Conservation (phyloP, 2,329 filamentous ascomycete species). For the Sphaerulina vaccinii region DNA sequence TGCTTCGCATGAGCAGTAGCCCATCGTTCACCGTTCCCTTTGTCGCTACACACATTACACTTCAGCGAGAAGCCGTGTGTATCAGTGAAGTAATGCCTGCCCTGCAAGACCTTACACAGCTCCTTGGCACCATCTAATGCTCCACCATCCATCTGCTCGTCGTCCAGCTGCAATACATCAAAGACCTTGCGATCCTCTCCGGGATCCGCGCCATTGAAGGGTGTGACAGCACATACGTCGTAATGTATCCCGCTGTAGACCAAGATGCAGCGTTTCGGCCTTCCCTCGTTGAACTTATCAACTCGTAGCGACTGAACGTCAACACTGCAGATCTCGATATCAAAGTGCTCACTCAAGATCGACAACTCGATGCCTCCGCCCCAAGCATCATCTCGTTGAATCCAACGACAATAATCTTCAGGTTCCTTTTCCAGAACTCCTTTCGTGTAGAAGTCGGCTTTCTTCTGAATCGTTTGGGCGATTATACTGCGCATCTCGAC, state of each 20-base stretch:
- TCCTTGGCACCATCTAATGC: conserved; percentile 59
- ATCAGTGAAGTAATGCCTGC: conserved; percentile 83
- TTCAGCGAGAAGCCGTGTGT: conserved; percentile 74
- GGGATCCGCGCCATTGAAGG: conserved; percentile 60
- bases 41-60: conserved; percentile 72
- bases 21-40: conserved; percentile 64
- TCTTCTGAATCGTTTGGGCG: conserved; percentile 71
- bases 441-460: conserved; percentile 70
- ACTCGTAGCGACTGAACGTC: conserved; percentile 70
- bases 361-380: conserved; percentile 87
- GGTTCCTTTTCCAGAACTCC: conserved; percentile 71
- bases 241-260: conserved; percentile 94
- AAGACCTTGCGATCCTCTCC: conserved; percentile 81
- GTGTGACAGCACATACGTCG: conserved; percentile 78
- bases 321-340: conserved; percentile 79
- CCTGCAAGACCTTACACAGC: conserved; percentile 59
- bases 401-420: conserved; percentile 76
- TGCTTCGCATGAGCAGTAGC: conserved; percentile 61
- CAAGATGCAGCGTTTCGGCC: conserved; percentile 68
- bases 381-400: conserved; percentile 79
- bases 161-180: conserved; percentile 43
- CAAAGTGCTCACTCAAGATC: conserved; percentile 80
- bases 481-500: conserved; percentile 73
- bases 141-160: conserved; percentile 49
- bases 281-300: conserved; percentile 76